A percentile compares a stretch with the other conserved stretches of the same genome.
Conservation (phyloP, 805 yeast genomes). For the Blastobotrys americana region DNA sequence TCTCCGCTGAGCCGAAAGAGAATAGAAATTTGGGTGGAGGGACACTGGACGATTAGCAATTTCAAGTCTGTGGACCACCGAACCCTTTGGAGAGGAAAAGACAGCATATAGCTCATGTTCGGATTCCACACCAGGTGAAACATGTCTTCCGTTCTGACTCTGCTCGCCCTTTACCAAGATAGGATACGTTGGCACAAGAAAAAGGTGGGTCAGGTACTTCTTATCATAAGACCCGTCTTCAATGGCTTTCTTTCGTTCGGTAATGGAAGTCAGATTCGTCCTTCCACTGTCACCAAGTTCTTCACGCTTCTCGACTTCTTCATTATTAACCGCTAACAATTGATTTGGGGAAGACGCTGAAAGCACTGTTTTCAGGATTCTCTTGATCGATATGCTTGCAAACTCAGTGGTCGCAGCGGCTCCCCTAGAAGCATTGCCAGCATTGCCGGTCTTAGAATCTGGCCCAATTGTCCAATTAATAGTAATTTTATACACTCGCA, state of each 20-base stretch:
- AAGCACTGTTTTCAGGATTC: conserved; percentile 6
- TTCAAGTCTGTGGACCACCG: conserved; percentile 12
- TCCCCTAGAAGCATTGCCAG: conserved; percentile 5
- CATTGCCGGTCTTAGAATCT: conserved; percentile 4
- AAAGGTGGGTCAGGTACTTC: conserved; percentile 12
- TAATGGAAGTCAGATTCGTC: not conserved
- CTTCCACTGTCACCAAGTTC: no score
- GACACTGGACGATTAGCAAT: conserved; percentile 10
- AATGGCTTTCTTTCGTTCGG: not conserved
- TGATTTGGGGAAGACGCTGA: conserved; percentile 3
- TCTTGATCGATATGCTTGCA: conserved; percentile 3
- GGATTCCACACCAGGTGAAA: not conserved
- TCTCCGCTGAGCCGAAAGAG: conserved; percentile 10
- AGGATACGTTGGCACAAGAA: conserved; percentile 8
- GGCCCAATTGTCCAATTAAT: conserved; percentile 25
- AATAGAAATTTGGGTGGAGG: conserved; percentile 18
- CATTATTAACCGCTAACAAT: not conserved
- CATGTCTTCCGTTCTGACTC: not conserved
- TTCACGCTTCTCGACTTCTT: not conserved
- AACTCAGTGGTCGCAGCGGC: conserved; percentile 8
- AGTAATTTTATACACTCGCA: conserved; percentile 24
- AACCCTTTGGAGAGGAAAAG: conserved; percentile 7
- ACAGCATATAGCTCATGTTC: conserved; percentile 16
- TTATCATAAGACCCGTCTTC: not conserved
- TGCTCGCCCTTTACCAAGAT: not conserved